Conservation (phyloP, 2,329 filamentous ascomycete species). For the Xylaria sp. region DNA sequence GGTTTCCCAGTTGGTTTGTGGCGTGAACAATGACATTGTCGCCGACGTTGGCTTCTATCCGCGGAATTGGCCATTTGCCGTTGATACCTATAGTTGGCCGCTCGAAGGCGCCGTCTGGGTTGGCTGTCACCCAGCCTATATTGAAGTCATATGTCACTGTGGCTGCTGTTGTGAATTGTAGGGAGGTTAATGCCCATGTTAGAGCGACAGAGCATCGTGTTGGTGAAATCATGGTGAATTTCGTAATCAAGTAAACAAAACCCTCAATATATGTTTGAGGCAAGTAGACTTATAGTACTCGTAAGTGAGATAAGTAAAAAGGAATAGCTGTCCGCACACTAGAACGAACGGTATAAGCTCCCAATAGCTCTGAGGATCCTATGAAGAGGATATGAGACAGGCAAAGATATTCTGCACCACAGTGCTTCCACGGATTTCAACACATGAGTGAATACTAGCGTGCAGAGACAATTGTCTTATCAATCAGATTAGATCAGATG, state of each 20-base stretch:
- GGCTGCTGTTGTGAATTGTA: slow-evolving; percentile 51
- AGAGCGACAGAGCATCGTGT: slow-evolving; percentile 30
- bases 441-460: neutral
- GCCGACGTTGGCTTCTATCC: slow-evolving; percentile 69
- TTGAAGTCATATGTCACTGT: slow-evolving; percentile 72
- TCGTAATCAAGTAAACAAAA: slow-evolving; percentile 13
- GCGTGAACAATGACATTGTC: slow-evolving; percentile 69
- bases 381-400: neutral
- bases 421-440: slow-evolving; percentile 6
- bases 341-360: neutral
- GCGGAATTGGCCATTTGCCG: slow-evolving; percentile 76
- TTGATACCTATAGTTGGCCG: slow-evolving; percentile 82
- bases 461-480: slow-evolving; percentile 33
- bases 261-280: neutral
- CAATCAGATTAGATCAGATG: slow-evolving; percentile 37
- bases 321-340: neutral
- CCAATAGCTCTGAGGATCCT: slow-evolving; percentile 6
- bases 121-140: slow-evolving; percentile 75
- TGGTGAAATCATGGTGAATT: slow-evolving; percentile 35
- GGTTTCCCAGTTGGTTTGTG: slow-evolving; percentile 68
- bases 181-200: slow-evolving; percentile 35
- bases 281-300: neutral
- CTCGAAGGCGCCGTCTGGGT: slow-evolving; percentile 73
- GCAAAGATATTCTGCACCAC: slow-evolving; percentile 2
- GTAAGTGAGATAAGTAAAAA: neutral